Percentiles rank a stretch among this genome's conserved stretches.
phyloP scores from a whole-genome alignment of 2,329 filamentous ascomycete genomes.

The Dactylellina haptotyla region DNA sequence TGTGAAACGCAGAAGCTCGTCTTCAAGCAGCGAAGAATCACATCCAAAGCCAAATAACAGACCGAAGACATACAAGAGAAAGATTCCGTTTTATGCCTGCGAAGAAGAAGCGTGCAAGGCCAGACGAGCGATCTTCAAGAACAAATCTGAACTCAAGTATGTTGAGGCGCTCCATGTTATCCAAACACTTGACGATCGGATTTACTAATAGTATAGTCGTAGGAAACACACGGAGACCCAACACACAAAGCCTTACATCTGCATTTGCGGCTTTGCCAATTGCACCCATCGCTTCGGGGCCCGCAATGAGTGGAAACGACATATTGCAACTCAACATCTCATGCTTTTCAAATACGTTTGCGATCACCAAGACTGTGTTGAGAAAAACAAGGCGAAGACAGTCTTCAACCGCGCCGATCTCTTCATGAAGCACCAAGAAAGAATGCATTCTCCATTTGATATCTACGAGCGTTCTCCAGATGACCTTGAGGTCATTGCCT shows the following conservation, averaged over 20 bases:
- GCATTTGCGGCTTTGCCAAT: slow-evolving; percentile 80
- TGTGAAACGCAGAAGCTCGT: slow-evolving; percentile 19
- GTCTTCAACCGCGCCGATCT: slow-evolving; percentile 89
- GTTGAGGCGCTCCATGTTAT: background rate
- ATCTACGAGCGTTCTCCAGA: slow-evolving; percentile 10
- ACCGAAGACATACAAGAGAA: slow-evolving; percentile 50
- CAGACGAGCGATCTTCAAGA: slow-evolving; percentile 17
- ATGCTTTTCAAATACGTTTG: slow-evolving; percentile 80
- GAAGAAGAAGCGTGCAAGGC: slow-evolving; percentile 30
- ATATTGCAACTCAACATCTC: slow-evolving; percentile 82
- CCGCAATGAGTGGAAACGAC: slow-evolving; percentile 97
- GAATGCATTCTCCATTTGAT: slow-evolving; percentile 77
- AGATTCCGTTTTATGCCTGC: slow-evolving; percentile 40
- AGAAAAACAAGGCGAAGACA: slow-evolving; percentile 61
- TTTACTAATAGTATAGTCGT: slow-evolving; percentile 14
- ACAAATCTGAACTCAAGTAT: slow-evolving; percentile 51
- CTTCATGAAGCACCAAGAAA: slow-evolving; percentile 85
- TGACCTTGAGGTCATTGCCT: slow-evolving; percentile 23
- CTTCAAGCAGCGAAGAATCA: slow-evolving; percentile 39
- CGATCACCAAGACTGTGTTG: slow-evolving; percentile 63
- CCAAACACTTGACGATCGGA: background rate
- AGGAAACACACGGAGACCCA: slow-evolving; percentile 71
- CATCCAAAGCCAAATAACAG: slow-evolving; percentile 21
- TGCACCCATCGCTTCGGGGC: slow-evolving; percentile 77
- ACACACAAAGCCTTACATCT: slow-evolving; percentile 74